These are phyloP conservation scores for Orbilia ellipsospora DNA, from an alignment of 2,329 filamentous ascomycete species.

Conservation along the genomic window DNA sequence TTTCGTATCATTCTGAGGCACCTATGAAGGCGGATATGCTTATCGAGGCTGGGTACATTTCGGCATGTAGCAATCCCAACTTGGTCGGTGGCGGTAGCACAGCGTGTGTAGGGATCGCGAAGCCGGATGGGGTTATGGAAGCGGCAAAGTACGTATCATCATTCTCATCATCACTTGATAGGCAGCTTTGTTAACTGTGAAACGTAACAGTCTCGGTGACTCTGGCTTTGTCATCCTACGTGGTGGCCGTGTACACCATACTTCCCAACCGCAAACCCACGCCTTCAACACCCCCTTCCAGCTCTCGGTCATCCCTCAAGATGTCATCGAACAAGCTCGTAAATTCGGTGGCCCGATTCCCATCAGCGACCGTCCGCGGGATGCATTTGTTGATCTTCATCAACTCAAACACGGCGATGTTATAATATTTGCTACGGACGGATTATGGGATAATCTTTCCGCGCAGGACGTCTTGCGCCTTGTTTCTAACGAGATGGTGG, in stretches of 20 bases:
- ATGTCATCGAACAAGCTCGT: constrained; percentile 80
- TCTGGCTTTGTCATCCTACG: constrained; percentile 91
- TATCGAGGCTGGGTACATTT: constrained; percentile 85
- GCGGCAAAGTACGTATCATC: constrained; percentile 76
- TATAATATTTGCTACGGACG: constrained; percentile 92
- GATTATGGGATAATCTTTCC: constrained; percentile 94
- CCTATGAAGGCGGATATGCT: constrained; percentile 65
- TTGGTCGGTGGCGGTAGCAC: constrained; percentile 90
- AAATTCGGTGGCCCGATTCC: constrained; percentile 81
- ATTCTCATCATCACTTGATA: constrained; percentile 5
- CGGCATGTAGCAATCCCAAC: constrained; percentile 76
- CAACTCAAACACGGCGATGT: constrained; percentile 88
- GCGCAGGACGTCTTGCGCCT: constrained; percentile 87
- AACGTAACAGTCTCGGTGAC: constrained; percentile 75
- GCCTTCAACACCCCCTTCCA: constrained; percentile 98
- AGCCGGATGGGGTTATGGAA: constrained; percentile 78
- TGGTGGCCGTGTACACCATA: constrained; percentile 83
- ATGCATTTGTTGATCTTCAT: constrained; percentile 83
- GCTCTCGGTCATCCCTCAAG: constrained; percentile 84
- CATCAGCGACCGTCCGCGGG: constrained; percentile 82
- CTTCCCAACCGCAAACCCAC: constrained; percentile 88
- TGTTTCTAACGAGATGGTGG: constrained; percentile 79
- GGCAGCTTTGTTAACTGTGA: not conserved
- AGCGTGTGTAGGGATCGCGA: constrained; percentile 84
- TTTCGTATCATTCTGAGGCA: constrained; percentile 71